These are phyloP conservation scores for Oehlia diaphana DNA, from an alignment of 192 early-diverging fungal genomes.

Conservation along the genomic window DNA sequence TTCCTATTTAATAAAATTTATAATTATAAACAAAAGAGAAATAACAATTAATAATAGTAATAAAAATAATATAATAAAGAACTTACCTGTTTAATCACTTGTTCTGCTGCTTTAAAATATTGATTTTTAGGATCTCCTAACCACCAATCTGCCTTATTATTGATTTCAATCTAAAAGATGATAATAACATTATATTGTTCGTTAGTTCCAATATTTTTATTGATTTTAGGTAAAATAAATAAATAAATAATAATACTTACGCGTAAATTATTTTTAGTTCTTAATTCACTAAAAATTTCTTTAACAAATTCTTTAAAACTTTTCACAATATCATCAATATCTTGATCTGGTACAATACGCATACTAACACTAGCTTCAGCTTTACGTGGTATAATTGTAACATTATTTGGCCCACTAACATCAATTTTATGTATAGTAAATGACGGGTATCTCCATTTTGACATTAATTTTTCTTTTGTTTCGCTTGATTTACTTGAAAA, in stretches of 20 bases:
- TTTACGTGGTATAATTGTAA: conserved; percentile 67
- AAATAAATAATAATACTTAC: conserved; percentile 30
- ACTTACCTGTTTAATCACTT: conserved; percentile 53
- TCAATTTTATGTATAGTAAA: conserved; percentile 76
- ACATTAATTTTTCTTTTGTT: conserved; percentile 62
- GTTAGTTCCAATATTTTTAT: no score
- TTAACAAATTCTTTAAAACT: conserved; percentile 59
- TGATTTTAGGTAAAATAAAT: neutral
- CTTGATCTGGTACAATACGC: conserved; percentile 76
- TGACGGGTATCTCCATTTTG: conserved; percentile 72
- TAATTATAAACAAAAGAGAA: neutral
- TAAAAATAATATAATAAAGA: neutral
- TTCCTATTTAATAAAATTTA: conserved; percentile 36
- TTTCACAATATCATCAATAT: conserved; percentile 57
- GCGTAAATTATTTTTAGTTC: conserved; percentile 49
- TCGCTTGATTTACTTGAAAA: conserved; percentile 29
- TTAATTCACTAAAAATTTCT: conserved; percentile 47
- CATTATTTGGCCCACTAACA: conserved; percentile 68
- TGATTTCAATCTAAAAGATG: conserved; percentile 54
- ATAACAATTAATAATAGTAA: neutral
- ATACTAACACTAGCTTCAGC: conserved; percentile 71
- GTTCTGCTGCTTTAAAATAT: conserved; percentile 69
- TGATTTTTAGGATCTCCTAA: conserved; percentile 64
- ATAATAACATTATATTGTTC: neutral
- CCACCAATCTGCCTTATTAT: conserved; percentile 73